These are phyloP conservation scores for Apiospora aurea DNA, from an alignment of 2,329 filamentous ascomycete genomes.

Conservation along the genomic window DNA sequence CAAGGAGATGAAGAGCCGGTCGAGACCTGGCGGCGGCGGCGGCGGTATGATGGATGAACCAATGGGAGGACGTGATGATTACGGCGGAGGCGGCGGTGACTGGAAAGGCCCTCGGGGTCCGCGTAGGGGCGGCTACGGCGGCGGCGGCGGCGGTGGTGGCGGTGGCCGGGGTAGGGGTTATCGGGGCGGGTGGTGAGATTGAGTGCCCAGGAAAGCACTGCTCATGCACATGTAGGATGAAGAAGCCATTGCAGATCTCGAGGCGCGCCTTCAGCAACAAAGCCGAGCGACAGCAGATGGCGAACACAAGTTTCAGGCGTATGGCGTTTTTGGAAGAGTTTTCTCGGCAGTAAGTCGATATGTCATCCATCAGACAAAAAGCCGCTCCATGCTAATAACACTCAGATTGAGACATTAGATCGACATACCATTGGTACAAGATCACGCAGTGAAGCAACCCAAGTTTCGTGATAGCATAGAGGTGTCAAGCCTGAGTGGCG, in stretches of 20 bases:
- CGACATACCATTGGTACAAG: not conserved
- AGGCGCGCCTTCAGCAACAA: not conserved
- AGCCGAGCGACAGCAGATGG: not conserved
- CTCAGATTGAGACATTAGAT: not conserved
- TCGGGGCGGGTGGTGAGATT: slow-evolving; percentile 53
- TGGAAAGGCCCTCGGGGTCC: slow-evolving; percentile 56
- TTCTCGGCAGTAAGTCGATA: slow-evolving; percentile 12
- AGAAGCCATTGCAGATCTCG: not conserved
- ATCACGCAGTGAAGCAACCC: not conserved
- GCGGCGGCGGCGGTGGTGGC: slow-evolving; percentile 58
- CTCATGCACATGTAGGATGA: slow-evolving; percentile 28
- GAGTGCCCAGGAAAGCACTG: slow-evolving; percentile 22
- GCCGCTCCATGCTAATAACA: slow-evolving; percentile 5
- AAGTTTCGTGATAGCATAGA: not conserved
- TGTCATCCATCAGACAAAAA: slow-evolving; percentile 5
- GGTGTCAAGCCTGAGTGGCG: not conserved
- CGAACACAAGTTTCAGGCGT: not conserved
- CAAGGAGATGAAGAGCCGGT: slow-evolving; percentile 81
- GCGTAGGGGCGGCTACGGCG: slow-evolving; percentile 61
- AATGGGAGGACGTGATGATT: slow-evolving; percentile 52
- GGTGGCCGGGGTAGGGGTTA: slow-evolving; percentile 48
- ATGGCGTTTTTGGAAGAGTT: not conserved
- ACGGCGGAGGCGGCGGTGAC: slow-evolving; percentile 54
- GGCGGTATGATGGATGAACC: slow-evolving; percentile 55
- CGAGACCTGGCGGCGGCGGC: slow-evolving; percentile 59